A percentile compares a stretch with the other conserved stretches of the same genome.
These are phyloP conservation scores for Calonectria pauciramosa DNA, from an alignment of 2,329 filamentous ascomycete genomes.

Conservation along the genomic window DNA sequence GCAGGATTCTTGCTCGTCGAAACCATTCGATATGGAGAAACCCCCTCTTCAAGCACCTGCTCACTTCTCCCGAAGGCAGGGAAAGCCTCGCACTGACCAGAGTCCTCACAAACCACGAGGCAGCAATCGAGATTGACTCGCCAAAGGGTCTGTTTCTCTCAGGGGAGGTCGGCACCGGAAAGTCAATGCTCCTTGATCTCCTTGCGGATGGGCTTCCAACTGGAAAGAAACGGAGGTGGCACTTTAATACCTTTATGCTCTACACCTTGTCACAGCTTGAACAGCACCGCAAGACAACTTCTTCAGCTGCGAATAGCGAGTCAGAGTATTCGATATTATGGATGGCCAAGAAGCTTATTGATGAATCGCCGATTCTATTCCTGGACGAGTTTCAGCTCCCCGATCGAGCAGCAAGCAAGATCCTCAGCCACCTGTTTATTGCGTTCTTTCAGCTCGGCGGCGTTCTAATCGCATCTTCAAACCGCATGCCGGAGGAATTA, in stretches of 20 bases:
- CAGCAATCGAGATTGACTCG: constrained; percentile 78
- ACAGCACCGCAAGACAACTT: constrained; percentile 64
- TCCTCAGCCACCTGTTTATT: constrained; percentile 83
- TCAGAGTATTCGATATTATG: constrained; percentile 77
- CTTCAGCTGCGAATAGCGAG: constrained; percentile 30
- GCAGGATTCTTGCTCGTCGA: constrained; percentile 60
- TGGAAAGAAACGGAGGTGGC: constrained; percentile 80
- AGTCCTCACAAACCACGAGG: constrained; percentile 78
- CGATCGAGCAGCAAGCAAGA: constrained; percentile 82
- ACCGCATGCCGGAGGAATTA: constrained; percentile 86
- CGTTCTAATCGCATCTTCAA: constrained; percentile 84
- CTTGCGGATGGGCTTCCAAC: constrained; percentile 84
- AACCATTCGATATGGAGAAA: constrained; percentile 71
- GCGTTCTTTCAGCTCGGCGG: constrained; percentile 87
- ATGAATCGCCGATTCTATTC: constrained; percentile 82
- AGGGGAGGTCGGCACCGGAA: constrained; percentile 86
- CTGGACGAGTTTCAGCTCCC: constrained; percentile 88
- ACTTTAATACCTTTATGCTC: constrained; percentile 91
- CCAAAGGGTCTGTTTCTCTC: constrained; percentile 83
- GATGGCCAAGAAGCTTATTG: constrained; percentile 82
- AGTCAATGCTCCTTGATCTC: constrained; percentile 87
- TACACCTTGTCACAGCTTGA: constrained; percentile 82
- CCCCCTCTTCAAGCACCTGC: constrained; percentile 71
- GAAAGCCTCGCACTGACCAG: constrained; percentile 76
- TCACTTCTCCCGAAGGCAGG: constrained; percentile 67